Conservation (phyloP, 768 basidiomycete genomes). For the Amanita exitialis region DNA sequence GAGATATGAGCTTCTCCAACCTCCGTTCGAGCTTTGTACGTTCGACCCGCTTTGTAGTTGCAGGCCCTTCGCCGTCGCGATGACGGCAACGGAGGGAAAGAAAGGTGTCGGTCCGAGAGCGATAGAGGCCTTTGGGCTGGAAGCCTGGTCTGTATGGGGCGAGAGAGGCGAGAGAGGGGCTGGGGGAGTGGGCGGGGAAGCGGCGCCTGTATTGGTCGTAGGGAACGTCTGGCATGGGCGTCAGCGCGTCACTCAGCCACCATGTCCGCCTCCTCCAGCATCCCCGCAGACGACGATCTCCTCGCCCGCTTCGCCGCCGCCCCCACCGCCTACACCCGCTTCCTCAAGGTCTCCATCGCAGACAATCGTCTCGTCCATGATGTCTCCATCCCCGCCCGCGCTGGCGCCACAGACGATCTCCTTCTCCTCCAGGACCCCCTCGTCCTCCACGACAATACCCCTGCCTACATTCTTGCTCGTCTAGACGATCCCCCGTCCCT, state of each 20-base stretch:
- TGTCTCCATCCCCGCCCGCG: slow-evolving; percentile 32
- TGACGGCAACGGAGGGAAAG: slow-evolving; percentile 31
- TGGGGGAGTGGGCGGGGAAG: slow-evolving; percentile 8
- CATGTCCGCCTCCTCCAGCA: slow-evolving; percentile 75
- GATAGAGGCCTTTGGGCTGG: slow-evolving; percentile 81
- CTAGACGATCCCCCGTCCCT: slow-evolving; percentile 48
- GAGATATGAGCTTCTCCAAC: slow-evolving; percentile 74
- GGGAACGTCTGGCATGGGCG: not conserved
- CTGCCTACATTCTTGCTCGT: slow-evolving; percentile 70
- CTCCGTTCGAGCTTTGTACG: slow-evolving; percentile 77
- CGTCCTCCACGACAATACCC: slow-evolving; percentile 46
- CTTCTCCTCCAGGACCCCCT: slow-evolving; percentile 35
- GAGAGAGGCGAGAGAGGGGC: slow-evolving; percentile 8
- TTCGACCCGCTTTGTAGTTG: slow-evolving; percentile 51
- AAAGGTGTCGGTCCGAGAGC: slow-evolving; percentile 79
- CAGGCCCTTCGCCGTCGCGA: slow-evolving; percentile 26
- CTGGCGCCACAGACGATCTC: slow-evolving; percentile 56
- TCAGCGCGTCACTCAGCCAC: slow-evolving; percentile 5
- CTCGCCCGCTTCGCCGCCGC: slow-evolving; percentile 47
- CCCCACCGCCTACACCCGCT: slow-evolving; percentile 38
- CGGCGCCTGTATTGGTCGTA: slow-evolving; percentile 3
- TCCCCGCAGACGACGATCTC: slow-evolving; percentile 52
- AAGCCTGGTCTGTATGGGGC: slow-evolving; percentile 87
- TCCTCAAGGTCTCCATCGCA: slow-evolving; percentile 67
- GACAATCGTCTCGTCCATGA: slow-evolving; percentile 69